Evolutionary conservation across 768 basidiomycete species (phyloP).

Genomic region (Lentinula sp.): DNA sequence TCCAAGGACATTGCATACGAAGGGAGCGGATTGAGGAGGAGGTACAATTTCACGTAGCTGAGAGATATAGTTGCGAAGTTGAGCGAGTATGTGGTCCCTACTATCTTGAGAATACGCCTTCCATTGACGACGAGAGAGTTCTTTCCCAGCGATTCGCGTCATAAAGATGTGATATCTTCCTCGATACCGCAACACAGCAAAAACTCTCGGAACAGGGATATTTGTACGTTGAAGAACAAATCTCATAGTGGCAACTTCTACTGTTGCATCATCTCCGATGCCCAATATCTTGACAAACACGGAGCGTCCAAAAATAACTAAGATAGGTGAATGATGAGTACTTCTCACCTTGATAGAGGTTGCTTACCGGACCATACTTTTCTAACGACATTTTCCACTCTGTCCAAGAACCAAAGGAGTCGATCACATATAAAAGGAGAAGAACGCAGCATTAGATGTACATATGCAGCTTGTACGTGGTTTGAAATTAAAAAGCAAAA

Average conservation of each 20-base stretch:
- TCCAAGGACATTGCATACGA: constrained; percentile 3
- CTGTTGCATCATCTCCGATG: neutral
- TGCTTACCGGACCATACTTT: neutral
- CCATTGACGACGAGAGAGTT: neutral
- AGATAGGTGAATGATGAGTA: neutral
- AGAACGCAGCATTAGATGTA: too few species aligned
- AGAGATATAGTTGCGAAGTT: neutral
- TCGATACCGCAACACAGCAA: neutral
- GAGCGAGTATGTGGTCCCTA: neutral
- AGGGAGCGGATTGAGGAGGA: neutral
- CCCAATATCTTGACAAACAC: neutral
- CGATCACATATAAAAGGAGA: too few species aligned
- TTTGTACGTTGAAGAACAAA: constrained; percentile 1
- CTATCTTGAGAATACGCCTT: neutral
- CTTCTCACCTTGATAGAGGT: neutral
- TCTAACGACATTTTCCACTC: neutral
- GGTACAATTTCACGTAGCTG: constrained; percentile 4
- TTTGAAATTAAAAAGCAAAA: too few species aligned
- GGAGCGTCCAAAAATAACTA: constrained; percentile 2
- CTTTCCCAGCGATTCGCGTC: constrained; percentile 1
- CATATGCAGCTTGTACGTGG: too few species aligned
- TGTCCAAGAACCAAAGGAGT: neutral
- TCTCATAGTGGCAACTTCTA: constrained; percentile 6
- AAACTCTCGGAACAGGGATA: constrained; percentile 2
- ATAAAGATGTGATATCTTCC: neutral